phyloP scores from a whole-genome alignment of 257 asterid genomes.

The Solanum pimpinellifolium region DNA sequence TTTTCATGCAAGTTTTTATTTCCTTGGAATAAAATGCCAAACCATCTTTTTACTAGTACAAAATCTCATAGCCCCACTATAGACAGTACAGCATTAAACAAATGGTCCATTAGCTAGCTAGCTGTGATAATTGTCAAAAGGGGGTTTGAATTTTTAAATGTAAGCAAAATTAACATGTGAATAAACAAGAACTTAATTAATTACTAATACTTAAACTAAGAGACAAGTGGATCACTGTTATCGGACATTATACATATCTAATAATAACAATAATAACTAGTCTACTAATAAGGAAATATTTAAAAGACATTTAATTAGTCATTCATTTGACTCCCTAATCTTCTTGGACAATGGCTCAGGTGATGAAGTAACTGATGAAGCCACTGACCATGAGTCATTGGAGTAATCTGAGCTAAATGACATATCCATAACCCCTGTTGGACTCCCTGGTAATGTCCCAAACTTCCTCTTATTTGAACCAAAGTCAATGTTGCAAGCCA shows the following conservation, averaged over 20 bases:
- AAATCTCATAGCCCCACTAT: constrained; percentile 14
- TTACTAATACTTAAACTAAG: neutral
- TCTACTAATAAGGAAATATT: neutral
- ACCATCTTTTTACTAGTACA: constrained; percentile 35
- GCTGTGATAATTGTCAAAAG: neutral
- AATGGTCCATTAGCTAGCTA: neutral
- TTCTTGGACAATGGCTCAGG: constrained; percentile 62
- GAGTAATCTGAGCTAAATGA: constrained; percentile 49
- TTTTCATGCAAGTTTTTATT: neutral
- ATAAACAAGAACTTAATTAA: constrained; percentile 3
- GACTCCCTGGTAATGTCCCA: constrained; percentile 52
- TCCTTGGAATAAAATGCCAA: constrained; percentile 36
- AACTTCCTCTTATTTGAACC: constrained; percentile 38
- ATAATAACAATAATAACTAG: neutral
- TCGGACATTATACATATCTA: neutral
- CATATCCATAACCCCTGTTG: constrained; percentile 58
- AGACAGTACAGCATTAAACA: constrained; percentile 1
- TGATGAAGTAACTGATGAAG: constrained; percentile 46
- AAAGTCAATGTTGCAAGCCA: constrained; percentile 21
- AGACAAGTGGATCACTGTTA: constrained; percentile 6
- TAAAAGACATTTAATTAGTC: neutral
- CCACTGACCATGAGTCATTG: constrained; percentile 34
- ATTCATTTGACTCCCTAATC: constrained; percentile 11
- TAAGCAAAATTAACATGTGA: constrained; percentile 31
- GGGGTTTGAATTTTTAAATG: constrained; percentile 7